Percentiles rank a stretch among this genome's conserved stretches.
Evolutionary conservation across 2,329 filamentous ascomycete genomes (phyloP).

Genomic region (Fusarium piperis): DNA sequence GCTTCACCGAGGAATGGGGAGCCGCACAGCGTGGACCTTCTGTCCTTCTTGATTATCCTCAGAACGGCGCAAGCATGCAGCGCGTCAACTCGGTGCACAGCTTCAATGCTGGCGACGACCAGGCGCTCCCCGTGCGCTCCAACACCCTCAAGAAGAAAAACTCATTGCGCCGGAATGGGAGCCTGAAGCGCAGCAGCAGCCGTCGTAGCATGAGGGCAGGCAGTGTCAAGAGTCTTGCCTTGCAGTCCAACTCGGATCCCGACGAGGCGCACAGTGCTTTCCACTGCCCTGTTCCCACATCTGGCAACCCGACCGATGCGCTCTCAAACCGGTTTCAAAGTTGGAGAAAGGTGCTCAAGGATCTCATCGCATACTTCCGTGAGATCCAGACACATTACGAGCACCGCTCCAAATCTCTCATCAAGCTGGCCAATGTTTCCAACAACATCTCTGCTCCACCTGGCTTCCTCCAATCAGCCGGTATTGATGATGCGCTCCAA

Average conservation of each 20-base stretch:
- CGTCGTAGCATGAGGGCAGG: slow-evolving; percentile 84
- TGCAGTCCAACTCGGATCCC: slow-evolving; percentile 74
- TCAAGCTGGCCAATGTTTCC: slow-evolving; percentile 85
- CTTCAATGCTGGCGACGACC: slow-evolving; percentile 59
- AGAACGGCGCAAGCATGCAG: slow-evolving; percentile 57
- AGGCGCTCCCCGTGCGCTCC: slow-evolving; percentile 55
- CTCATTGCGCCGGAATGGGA: slow-evolving; percentile 78
- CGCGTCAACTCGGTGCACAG: slow-evolving; percentile 70
- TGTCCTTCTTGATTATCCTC: slow-evolving; percentile 60
- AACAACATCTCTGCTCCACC: slow-evolving; percentile 81
- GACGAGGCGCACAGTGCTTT: slow-evolving; percentile 85
- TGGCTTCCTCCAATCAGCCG: slow-evolving; percentile 80
- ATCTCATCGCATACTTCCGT: slow-evolving; percentile 91
- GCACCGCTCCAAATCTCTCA: slow-evolving; percentile 79
- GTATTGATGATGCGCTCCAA: slow-evolving; percentile 87
- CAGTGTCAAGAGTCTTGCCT: slow-evolving; percentile 82
- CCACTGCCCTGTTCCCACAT: slow-evolving; percentile 87
- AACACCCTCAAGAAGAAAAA: slow-evolving; percentile 91
- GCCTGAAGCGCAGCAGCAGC: slow-evolving; percentile 82
- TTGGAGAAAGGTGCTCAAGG: slow-evolving; percentile 97
- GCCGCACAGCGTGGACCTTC: slow-evolving; percentile 73
- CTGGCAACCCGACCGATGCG: slow-evolving; percentile 86
- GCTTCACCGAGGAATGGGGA: slow-evolving; percentile 78
- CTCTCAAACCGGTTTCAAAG: slow-evolving; percentile 90
- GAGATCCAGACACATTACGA: slow-evolving; percentile 94